Evolutionary conservation across 768 basidiomycete genomes (phyloP).

Genomic region (Lentinula aciculospora): DNA sequence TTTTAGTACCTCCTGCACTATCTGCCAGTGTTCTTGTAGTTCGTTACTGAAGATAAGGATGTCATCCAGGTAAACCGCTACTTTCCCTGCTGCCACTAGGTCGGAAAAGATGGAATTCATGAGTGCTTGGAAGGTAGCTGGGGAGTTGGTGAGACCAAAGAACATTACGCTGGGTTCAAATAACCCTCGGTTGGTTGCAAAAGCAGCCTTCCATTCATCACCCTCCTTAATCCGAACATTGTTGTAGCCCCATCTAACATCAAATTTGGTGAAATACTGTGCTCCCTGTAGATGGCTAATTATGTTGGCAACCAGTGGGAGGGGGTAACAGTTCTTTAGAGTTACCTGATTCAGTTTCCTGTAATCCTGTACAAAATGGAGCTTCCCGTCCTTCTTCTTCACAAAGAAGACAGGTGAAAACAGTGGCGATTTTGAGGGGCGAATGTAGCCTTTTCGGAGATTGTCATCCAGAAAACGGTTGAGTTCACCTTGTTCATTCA

Average conservation of each 20-base stretch:
- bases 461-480: too few relatives aligned
- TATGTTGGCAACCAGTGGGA: too few relatives aligned
- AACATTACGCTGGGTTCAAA: constrained; percentile 40
- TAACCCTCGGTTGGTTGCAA: constrained; percentile 27
- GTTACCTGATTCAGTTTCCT: too few relatives aligned
- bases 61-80: constrained; percentile 27
- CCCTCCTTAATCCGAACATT: constrained; percentile 34
- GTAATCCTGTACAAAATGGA: too few relatives aligned
- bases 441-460: too few relatives aligned
- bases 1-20: constrained; percentile 13
- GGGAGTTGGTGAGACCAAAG: constrained; percentile 29
- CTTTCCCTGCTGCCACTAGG: constrained; percentile 16
- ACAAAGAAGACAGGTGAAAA: too few relatives aligned
- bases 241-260: constrained; percentile 32
- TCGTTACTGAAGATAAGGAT: constrained; percentile 19
- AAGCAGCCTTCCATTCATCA: constrained; percentile 39
- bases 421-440: too few relatives aligned
- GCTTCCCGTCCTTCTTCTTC: too few relatives aligned
- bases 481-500: too few relatives aligned
- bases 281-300: too few relatives aligned
- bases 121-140: constrained; percentile 22
- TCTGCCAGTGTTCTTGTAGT: constrained; percentile 7
- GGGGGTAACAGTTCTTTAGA: too few relatives aligned
- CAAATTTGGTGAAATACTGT: too few relatives aligned
- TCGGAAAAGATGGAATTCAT: constrained; percentile 28